A percentile compares a stretch with the other conserved stretches of the same genome.
Conservation (phyloP, 1,139 yeast species). For the Geotrichum reessii region DNA sequence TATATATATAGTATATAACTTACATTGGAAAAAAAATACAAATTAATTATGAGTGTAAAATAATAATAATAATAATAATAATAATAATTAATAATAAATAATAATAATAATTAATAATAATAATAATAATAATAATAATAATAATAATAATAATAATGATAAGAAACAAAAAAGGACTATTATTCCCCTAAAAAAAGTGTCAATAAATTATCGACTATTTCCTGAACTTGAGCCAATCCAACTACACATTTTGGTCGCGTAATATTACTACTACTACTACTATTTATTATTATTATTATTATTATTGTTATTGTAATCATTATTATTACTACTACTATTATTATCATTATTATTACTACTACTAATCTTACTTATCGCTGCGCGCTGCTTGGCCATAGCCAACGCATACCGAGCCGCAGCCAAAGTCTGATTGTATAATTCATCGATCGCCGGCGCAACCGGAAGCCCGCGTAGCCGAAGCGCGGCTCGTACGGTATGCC, state of each 20-base stretch:
- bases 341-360: neutral
- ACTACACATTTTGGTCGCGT: neutral
- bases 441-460: neutral
- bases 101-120: too few species aligned
- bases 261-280: neutral
- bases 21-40: neutral
- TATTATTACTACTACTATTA: neutral
- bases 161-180: neutral
- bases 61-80: too few species aligned
- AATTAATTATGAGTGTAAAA: neutral
- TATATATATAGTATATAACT: neutral
- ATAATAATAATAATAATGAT: too few species aligned
- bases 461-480: slow-evolving; percentile 9
- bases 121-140: too few species aligned
- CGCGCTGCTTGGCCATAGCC: neutral
- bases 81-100: too few species aligned
- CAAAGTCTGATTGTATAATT: slow-evolving; percentile 5
- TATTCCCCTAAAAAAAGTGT: neutral
- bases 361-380: neutral
- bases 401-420: slow-evolving; percentile 10
- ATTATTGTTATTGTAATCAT: too few species aligned
- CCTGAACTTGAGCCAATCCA: slow-evolving; percentile 5
- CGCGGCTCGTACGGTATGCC: slow-evolving; percentile 10
- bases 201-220: slow-evolving; percentile 6
- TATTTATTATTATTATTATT: too few species aligned